A percentile compares a stretch with the other conserved stretches of the same genome.
Conservation (phyloP, 106 monocot species). For the Dioscorea zingiberensis region DNA sequence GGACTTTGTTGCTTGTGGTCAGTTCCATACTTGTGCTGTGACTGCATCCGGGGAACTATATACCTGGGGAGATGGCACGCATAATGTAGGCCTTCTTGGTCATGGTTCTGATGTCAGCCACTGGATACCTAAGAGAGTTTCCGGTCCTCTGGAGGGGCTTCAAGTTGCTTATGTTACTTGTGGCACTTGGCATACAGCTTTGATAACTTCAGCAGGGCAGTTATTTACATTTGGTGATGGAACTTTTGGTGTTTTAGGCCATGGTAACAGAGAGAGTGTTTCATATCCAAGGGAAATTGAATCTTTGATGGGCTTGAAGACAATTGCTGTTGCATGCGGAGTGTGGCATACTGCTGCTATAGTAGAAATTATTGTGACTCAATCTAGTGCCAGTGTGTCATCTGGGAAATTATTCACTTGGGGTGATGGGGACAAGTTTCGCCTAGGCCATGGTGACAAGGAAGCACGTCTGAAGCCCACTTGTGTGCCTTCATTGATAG, state of each 20-base stretch:
- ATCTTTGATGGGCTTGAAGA: constrained; percentile 81
- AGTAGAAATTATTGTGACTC: constrained; percentile 82
- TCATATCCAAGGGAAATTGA: constrained; percentile 83
- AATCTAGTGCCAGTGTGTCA: constrained; percentile 57
- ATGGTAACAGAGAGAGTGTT: constrained; percentile 71
- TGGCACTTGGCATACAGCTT: constrained; percentile 91
- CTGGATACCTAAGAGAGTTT: constrained; percentile 92
- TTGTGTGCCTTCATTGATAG: constrained; percentile 88
- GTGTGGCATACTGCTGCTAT: constrained; percentile 96
- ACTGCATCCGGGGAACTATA: constrained; percentile 77
- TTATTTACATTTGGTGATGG: constrained; percentile 95
- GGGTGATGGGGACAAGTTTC: constrained; percentile 96
- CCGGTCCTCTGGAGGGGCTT: constrained; percentile 75
- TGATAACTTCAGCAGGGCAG: constrained; percentile 70
- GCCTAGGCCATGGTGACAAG: constrained; percentile 91
- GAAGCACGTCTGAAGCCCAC: constrained; percentile 75
- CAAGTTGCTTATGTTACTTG: constrained; percentile 72
- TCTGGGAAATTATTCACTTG: constrained; percentile 95
- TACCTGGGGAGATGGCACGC: constrained; percentile 94
- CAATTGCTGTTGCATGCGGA: constrained; percentile 88
- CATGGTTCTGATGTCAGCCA: constrained; percentile 77
- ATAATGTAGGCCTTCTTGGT: constrained; percentile 86
- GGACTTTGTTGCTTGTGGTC: constrained; percentile 79
- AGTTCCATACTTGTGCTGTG: constrained; percentile 93
- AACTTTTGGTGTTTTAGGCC: constrained; percentile 85